These are phyloP conservation scores for Diaporthe capsici DNA, from an alignment of 2,329 filamentous ascomycete species.

Conservation along the genomic window DNA sequence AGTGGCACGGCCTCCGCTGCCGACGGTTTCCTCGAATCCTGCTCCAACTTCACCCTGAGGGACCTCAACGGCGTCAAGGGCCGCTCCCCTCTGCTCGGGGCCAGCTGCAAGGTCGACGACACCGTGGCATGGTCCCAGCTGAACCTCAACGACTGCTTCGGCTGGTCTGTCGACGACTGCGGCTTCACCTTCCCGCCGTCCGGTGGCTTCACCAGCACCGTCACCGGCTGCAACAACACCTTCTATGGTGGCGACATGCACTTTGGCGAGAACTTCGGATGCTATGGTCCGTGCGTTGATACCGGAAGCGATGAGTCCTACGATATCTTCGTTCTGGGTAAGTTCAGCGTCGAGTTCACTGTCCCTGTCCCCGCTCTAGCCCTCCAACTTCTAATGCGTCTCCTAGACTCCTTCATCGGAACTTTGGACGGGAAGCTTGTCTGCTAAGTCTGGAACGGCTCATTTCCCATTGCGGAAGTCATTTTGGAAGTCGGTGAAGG, in stretches of 20 bases:
- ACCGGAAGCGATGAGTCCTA: neutral
- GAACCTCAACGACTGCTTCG: constrained; percentile 19
- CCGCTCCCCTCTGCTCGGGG: neutral
- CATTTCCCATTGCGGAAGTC: accelerated
- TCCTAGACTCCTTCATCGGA: neutral
- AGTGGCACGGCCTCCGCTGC: neutral
- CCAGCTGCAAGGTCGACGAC: neutral
- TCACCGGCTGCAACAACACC: neutral
- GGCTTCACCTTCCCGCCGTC: neutral
- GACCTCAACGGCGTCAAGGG: neutral
- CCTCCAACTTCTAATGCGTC: neutral
- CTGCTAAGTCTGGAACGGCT: neutral
- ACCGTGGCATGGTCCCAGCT: neutral
- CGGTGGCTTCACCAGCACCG: neutral
- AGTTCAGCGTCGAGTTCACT: neutral
- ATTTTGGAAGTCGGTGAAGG: neutral
- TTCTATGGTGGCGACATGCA: neutral
- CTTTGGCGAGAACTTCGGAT: constrained; percentile 12
- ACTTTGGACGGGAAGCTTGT: neutral
- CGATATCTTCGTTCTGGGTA: constrained; percentile 1
- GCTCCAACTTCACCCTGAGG: neutral
- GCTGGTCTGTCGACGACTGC: neutral
- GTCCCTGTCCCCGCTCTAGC: neutral
- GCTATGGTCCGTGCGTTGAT: neutral
- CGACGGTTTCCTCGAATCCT: neutral